Conservation (phyloP, 805 yeast species). For the Brettanomyces anomalus region DNA sequence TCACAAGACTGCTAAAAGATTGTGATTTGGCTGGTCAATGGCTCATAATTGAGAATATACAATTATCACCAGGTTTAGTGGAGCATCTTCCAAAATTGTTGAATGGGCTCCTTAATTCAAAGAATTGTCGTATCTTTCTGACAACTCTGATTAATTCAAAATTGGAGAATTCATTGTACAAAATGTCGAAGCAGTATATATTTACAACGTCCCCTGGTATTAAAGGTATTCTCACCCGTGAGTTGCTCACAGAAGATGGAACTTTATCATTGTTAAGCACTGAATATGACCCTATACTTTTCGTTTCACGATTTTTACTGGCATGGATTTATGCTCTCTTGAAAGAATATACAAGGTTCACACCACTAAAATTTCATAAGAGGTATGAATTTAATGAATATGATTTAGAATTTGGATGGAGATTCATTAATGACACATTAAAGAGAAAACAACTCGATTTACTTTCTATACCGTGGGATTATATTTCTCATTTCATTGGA, state of each 20-base stretch:
- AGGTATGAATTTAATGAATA: conserved; percentile 63
- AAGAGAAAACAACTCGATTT: conserved; percentile 22
- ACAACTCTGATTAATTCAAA: conserved; percentile 45
- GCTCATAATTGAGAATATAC: conserved; percentile 76
- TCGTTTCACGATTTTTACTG: conserved; percentile 30
- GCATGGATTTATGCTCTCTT: conserved; percentile 67
- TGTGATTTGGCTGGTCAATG: conserved; percentile 48
- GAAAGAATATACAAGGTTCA: conserved; percentile 47
- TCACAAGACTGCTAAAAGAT: conserved; percentile 41
- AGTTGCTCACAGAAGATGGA: conserved; percentile 18
- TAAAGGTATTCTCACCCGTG: conserved; percentile 31
- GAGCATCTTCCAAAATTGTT: conserved; percentile 41
- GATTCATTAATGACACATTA: conserved; percentile 36
- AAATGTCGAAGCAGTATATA: conserved; percentile 43
- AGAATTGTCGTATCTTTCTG: conserved; percentile 48
- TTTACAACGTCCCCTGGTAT: conserved; percentile 60
- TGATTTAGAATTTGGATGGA: conserved; percentile 49
- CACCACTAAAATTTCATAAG: conserved; percentile 54
- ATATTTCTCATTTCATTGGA: conserved; percentile 39
- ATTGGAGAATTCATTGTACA: conserved; percentile 49
- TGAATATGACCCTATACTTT: conserved; percentile 10
- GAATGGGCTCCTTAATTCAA: conserved; percentile 20
- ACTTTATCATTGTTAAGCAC: conserved; percentile 5
- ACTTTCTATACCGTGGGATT: conserved; percentile 44
- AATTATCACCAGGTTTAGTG: conserved; percentile 61